These are phyloP conservation scores for Circinella minor DNA, from an alignment of 371 early-diverging fungal species.

Conservation along the genomic window DNA sequence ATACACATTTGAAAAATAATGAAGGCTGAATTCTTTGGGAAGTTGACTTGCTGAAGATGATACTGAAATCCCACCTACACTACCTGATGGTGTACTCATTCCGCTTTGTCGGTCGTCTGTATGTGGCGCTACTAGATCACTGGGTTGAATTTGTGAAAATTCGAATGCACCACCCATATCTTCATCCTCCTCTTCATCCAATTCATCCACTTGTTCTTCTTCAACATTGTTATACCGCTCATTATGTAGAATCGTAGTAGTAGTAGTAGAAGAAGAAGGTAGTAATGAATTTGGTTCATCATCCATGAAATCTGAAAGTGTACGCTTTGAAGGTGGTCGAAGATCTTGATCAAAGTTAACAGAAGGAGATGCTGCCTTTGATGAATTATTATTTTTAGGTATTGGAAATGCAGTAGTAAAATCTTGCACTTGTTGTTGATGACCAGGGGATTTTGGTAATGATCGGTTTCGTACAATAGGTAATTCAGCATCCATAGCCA, in stretches of 20 bases:
- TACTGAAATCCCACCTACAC: not conserved
- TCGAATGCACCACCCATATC: not conserved
- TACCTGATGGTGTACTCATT: not conserved
- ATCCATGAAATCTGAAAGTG: not conserved
- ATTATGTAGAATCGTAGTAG: not conserved
- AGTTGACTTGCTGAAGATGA: conserved; percentile 17
- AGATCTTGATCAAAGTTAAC: conserved; percentile 6
- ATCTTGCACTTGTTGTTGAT: not conserved
- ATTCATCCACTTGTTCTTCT: not conserved
- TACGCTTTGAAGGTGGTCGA: not conserved
- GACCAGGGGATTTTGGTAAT: conserved; percentile 9
- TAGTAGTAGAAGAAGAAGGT: not conserved
- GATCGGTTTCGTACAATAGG: conserved; percentile 4
- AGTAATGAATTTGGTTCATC: not conserved
- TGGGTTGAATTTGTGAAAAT: not conserved
- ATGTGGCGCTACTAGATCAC: not conserved
- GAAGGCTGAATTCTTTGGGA: conserved; percentile 35
- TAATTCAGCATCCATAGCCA: conserved; percentile 15
- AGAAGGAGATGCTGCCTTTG: not conserved
- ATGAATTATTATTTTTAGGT: not conserved
- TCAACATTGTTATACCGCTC: not conserved
- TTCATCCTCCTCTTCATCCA: conserved; percentile 3
- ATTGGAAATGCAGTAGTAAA: not conserved
- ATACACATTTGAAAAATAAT: conserved; percentile 38
- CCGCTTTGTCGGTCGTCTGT: conserved; percentile 8